Base-by-base conservation (phyloP, 1,284 basidiomycete species). In the Microbotryum intermedium region DNA sequence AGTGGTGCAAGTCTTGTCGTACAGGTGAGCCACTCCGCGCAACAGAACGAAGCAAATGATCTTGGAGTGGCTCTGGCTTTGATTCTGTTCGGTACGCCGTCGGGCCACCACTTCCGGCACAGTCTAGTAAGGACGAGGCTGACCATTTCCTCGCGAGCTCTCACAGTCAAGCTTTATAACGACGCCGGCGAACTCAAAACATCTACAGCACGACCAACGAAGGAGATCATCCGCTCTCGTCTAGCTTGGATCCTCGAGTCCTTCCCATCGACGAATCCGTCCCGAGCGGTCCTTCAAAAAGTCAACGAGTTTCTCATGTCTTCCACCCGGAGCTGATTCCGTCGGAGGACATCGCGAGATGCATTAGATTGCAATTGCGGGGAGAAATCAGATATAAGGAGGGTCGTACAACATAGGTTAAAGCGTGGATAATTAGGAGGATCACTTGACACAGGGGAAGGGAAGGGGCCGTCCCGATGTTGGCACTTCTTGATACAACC, bases 221-320 rank as follows among this genome's bases (percentile, higher is more conserved):
- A 71, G 60, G 53, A 55, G 3, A 48, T 55, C 13, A 64, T 71
- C 28, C 54, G 65, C 0, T 44, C 51, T 2, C 58, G 69, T 11
- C 54, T 70, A 2, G 61, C 70, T 53, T 70, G 67, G 68, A 59
- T 71, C 45, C 57, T 71, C 47, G 64, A 61, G 28, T 56, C 46
- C 8, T 62, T 66, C 44, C 59, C 63, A 6, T 56, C 61, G 7
- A 49, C 69, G 49, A 69, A 69, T 48, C 70, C 70, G 2, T 67
- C 64, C 3, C 62, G 67, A 21, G 58, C 60, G 11, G 58, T 66
- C 3, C 62, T 71, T 30, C 67, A 69, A 30, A 50, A 62, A 2
- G 62, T 69, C 43, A 71, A 71, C 53, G 62, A 64, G 21, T 66
- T 55, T 13, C 34, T 70, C 4, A 62, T 71, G 42, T 29, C 26